phyloP scores from a whole-genome alignment of 331 rosid species.

The Rhamnella rubrinervis region DNA sequence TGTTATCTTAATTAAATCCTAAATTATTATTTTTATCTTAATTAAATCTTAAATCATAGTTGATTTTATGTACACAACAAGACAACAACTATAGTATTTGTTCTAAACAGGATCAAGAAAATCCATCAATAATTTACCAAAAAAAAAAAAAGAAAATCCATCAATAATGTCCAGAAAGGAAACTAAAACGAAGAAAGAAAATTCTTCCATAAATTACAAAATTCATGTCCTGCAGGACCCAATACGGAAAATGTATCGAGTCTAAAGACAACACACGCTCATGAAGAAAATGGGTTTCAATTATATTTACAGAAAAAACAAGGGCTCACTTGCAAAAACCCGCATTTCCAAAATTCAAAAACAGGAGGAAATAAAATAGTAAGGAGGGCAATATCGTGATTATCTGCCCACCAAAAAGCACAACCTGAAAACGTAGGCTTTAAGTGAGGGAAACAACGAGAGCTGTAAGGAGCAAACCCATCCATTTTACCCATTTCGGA shows the following conservation, averaged over 20 bases:
- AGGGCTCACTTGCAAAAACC: constrained; percentile 18
- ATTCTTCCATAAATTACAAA: too few relatives aligned
- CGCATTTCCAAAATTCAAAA: constrained; percentile 23
- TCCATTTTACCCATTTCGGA: constrained; percentile 40
- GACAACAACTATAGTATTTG: background rate
- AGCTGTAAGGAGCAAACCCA: constrained; percentile 16
- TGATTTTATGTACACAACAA: too few relatives aligned
- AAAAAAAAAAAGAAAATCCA: background rate
- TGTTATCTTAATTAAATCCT: background rate
- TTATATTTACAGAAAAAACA: background rate
- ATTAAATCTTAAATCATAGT: background rate
- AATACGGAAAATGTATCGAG: too few relatives aligned
- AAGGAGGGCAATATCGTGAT: constrained; percentile 43
- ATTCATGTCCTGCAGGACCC: too few relatives aligned
- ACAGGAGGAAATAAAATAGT: background rate
- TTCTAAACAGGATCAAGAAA: background rate
- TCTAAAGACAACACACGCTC: too few relatives aligned
- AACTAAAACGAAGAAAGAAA: too few relatives aligned
- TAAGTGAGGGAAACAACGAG: constrained; percentile 44
- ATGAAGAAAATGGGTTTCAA: too few relatives aligned
- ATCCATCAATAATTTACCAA: background rate
- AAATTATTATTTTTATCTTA: background rate
- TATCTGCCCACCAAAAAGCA: constrained; percentile 37
- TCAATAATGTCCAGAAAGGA: too few relatives aligned
- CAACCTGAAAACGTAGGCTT: constrained; percentile 47